A percentile compares a stretch with the other conserved stretches of the same genome.
Evolutionary conservation across 192 early-diverging fungal genomes (phyloP).

Genomic region (Mortierella alpina): DNA sequence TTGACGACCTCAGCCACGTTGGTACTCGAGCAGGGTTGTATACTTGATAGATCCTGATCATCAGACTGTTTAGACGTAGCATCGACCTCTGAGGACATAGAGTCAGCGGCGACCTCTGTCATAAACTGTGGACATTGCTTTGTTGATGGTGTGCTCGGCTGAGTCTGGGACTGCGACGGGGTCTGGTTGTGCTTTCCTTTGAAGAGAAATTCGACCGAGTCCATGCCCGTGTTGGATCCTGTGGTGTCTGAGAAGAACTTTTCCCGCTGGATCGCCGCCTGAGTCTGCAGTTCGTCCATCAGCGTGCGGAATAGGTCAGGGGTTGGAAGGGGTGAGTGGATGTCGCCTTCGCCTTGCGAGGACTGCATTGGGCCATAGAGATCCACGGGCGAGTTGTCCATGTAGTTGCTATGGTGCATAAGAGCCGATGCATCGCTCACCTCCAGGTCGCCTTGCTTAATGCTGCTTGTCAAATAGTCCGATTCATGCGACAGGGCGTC

Average conservation of each 20-base stretch:
- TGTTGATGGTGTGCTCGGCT: not conserved
- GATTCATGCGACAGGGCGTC: conserved; percentile 4
- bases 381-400: conserved; percentile 37
- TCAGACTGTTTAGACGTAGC: not conserved
- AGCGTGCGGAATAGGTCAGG: conserved; percentile 45
- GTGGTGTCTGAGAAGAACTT: conserved; percentile 35
- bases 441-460: conserved; percentile 17
- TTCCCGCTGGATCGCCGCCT: conserved; percentile 41
- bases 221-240: conserved; percentile 31
- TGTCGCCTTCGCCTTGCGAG: not conserved
- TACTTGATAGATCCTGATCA: not conserved
- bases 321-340: conserved; percentile 12
- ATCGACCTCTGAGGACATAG: conserved; percentile 2
- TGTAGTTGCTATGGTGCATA: conserved; percentile 8
- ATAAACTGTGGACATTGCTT: conserved; percentile 12
- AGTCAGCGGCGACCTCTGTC: conserved; percentile 17
- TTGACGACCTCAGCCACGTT: conserved; percentile 21
- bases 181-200: conserved; percentile 24
- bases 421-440: not conserved
- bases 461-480: not conserved
- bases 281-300: conserved; percentile 43
- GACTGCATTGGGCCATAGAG: conserved; percentile 23
- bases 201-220: conserved; percentile 43
- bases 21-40: not conserved
- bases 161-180: not conserved